Percentiles rank a stretch among this genome's conserved stretches.
Evolutionary conservation across 2,329 filamentous ascomycete genomes (phyloP).

Genomic region (Plenodomus tracheiphilus): DNA sequence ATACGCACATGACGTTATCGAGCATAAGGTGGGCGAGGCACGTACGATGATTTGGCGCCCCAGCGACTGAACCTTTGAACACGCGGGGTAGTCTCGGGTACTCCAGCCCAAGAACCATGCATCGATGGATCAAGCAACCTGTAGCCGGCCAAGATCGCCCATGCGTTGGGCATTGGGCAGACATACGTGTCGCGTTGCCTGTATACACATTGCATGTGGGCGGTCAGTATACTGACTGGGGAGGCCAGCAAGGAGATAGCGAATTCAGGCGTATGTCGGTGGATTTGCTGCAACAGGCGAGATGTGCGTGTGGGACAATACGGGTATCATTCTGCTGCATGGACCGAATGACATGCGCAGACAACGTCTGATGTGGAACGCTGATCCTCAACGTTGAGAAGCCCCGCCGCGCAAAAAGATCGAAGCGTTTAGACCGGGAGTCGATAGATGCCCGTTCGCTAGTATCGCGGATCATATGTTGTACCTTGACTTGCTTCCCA

Average conservation of each 20-base stretch:
- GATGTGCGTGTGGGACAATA: neutral
- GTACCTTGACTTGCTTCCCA: neutral
- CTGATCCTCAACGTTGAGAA: neutral
- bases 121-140: neutral
- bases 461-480: neutral
- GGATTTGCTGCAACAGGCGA: neutral
- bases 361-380: neutral
- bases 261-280: neutral
- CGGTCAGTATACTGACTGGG: neutral
- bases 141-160: conserved; percentile 8
- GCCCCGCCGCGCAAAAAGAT: neutral
- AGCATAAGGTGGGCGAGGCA: neutral
- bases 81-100: neutral
- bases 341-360: neutral
- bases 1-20: neutral
- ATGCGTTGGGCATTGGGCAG: conserved; percentile 18
- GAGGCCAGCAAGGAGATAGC: no score
- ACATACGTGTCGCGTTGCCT: conserved; percentile 2
- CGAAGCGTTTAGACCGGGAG: neutral
- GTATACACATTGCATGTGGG: neutral
- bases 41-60: neutral
- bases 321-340: neutral
- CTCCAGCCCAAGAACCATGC: neutral
- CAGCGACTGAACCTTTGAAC: neutral
- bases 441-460: neutral